These are phyloP conservation scores for Hsuehochloa calcarea DNA, from an alignment of 176 grass and related monocot species.

Conservation along the genomic window DNA sequence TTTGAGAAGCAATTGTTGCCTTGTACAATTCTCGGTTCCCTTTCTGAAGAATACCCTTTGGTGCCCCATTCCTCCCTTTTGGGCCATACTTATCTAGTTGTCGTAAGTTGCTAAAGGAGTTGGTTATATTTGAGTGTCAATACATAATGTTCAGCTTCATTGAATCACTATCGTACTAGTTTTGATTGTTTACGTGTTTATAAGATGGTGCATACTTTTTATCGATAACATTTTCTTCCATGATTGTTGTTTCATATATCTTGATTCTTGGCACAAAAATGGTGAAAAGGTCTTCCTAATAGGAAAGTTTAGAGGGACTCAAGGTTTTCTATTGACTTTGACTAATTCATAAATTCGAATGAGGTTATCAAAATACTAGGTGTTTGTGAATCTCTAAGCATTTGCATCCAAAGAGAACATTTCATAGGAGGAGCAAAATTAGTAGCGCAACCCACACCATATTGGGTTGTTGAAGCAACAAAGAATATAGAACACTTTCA, in stretches of 20 bases:
- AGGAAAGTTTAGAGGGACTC: neutral
- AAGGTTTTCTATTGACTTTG: neutral
- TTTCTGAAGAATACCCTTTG: neutral
- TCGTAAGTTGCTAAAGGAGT: neutral
- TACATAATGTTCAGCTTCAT: neutral
- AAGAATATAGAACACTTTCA: neutral
- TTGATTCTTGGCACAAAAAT: neutral
- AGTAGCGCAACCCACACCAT: neutral
- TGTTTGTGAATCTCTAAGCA: neutral
- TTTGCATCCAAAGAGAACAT: neutral
- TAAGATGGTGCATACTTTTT: neutral
- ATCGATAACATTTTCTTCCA: neutral
- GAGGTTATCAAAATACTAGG: neutral
- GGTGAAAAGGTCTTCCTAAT: neutral
- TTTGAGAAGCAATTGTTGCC: neutral
- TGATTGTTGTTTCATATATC: neutral
- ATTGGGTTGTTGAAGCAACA: neutral
- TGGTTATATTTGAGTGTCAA: neutral
- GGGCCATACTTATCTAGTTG: neutral
- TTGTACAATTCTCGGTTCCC: neutral
- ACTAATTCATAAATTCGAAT: neutral
- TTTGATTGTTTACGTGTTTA: neutral
- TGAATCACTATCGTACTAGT: neutral
- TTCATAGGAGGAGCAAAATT: neutral
- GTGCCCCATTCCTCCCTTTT: neutral